Evolutionary conservation across 768 basidiomycete species (phyloP).

Genomic region (Erythrobasidium yunnanense): DNA sequence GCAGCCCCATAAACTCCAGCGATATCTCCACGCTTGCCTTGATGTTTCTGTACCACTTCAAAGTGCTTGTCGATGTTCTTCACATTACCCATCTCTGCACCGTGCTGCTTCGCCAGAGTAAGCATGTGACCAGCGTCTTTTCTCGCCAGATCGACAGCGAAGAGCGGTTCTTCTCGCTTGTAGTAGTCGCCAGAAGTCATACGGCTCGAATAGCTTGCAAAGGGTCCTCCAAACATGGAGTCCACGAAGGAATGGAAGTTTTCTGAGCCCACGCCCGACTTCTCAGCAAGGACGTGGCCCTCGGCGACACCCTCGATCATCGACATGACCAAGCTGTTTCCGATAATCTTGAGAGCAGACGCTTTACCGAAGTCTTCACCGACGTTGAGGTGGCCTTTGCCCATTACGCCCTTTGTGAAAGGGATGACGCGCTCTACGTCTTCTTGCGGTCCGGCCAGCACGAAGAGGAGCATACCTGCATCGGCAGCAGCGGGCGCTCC

Average conservation of each 20-base stretch:
- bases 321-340: constrained; percentile 8
- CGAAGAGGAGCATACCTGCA: constrained; percentile 23
- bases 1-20: constrained; percentile 18
- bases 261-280: constrained; percentile 26
- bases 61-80: constrained; percentile 26
- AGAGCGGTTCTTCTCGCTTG: constrained; percentile 28
- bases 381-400: constrained; percentile 22
- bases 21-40: constrained; percentile 21
- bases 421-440: constrained; percentile 21
- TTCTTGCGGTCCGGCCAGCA: constrained; percentile 18
- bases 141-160: constrained; percentile 28
- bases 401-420: constrained; percentile 22
- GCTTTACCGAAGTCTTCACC: constrained; percentile 21
- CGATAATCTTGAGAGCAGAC: constrained; percentile 14
- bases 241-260: constrained; percentile 11
- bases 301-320: constrained; percentile 18
- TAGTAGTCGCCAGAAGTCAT: constrained; percentile 27
- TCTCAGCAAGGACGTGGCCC: constrained; percentile 21
- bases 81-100: constrained; percentile 21
- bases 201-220: constrained; percentile 14
- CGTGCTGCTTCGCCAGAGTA: constrained; percentile 17
- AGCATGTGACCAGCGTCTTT: constrained; percentile 28
- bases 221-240: constrained; percentile 9
- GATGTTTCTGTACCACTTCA: constrained; percentile 15
- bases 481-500: constrained; percentile 4